Percentiles rank a stretch among this genome's conserved stretches.
Conservation (phyloP, 805 yeast genomes). For the Alloascoidea hylecoeti region DNA sequence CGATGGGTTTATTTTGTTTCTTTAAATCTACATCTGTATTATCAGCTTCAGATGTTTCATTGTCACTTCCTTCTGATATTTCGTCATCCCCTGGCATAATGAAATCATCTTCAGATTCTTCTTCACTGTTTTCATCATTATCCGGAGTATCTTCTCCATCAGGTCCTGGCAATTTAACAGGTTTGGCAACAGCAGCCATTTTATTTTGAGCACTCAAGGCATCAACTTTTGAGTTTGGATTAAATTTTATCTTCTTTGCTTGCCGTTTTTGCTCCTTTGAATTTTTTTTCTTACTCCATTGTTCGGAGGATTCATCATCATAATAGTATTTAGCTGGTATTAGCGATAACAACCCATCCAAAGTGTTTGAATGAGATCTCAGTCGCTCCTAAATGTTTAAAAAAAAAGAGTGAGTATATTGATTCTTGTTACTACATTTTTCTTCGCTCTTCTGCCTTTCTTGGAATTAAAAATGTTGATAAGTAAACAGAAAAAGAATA, state of each 20-base stretch:
- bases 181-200: constrained; percentile 12
- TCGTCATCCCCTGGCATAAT: constrained; percentile 12
- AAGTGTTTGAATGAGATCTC: constrained; percentile 66
- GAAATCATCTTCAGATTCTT: constrained; percentile 6
- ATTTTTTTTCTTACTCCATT: constrained; percentile 74
- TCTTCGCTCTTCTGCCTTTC: too few relatives aligned
- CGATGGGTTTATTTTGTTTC: not conserved
- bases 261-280: constrained; percentile 43
- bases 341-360: constrained; percentile 77
- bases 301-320: constrained; percentile 79
- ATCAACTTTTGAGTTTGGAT: constrained; percentile 32
- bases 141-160: constrained; percentile 3
- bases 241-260: constrained; percentile 58
- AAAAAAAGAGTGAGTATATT: not conserved
- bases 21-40: constrained; percentile 8
- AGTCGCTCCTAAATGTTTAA: constrained; percentile 49
- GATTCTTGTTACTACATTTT: not conserved
- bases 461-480: too few relatives aligned
- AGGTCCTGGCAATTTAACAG: constrained; percentile 23
- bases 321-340: constrained; percentile 92
- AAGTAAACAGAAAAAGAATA: too few relatives aligned
- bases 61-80: constrained; percentile 7
- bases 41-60: constrained; percentile 16
- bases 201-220: constrained; percentile 18
- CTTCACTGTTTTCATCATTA: constrained; percentile 7